phyloP scores from a whole-genome alignment of 306 rosid species.

The Coriaria nepalensis region DNA sequence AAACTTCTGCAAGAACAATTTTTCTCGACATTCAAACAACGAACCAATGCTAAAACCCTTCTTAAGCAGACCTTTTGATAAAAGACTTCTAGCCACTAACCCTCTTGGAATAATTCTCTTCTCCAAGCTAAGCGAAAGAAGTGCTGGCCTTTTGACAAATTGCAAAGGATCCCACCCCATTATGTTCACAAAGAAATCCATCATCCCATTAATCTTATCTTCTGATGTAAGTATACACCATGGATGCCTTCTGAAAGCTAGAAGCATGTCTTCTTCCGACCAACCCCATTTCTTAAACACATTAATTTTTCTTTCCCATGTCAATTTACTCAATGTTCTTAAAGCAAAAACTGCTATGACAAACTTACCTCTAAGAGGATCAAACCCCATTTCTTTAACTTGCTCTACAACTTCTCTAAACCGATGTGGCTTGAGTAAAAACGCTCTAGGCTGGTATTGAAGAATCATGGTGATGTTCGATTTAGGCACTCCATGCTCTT shows the following conservation, averaged over 20 bases:
- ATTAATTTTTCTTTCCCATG: conserved; percentile 26
- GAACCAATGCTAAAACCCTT: background rate
- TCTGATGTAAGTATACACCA: conserved; percentile 17
- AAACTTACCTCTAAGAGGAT: conserved; percentile 13
- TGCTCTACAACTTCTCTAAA: conserved; percentile 7
- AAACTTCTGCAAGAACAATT: conserved; percentile 9
- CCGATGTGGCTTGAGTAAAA: background rate
- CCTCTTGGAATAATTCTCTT: conserved; percentile 33
- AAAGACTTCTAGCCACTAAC: conserved; percentile 17
- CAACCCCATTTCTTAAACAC: conserved; percentile 46
- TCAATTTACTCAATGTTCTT: conserved; percentile 10
- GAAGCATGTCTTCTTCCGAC: conserved; percentile 21
- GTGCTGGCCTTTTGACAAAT: background rate
- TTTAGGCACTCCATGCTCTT: conserved; percentile 5
- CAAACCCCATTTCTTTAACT: conserved; percentile 32
- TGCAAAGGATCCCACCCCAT: conserved; percentile 17
- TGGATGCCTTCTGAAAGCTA: conserved; percentile 30
- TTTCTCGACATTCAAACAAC: background rate
- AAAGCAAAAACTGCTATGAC: conserved; percentile 18
- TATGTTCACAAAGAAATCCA: conserved; percentile 27
- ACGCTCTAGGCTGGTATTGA: conserved; percentile 4
- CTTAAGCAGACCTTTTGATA: conserved; percentile 13
- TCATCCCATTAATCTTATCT: conserved; percentile 21
- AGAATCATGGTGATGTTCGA: conserved; percentile 10
- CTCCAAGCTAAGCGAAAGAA: conserved; percentile 23